A percentile compares a stretch with the other conserved stretches of the same genome.
Evolutionary conservation across 495 filamentous ascomycete species (phyloP).

Genomic region (Aspergillus funiculosus): DNA sequence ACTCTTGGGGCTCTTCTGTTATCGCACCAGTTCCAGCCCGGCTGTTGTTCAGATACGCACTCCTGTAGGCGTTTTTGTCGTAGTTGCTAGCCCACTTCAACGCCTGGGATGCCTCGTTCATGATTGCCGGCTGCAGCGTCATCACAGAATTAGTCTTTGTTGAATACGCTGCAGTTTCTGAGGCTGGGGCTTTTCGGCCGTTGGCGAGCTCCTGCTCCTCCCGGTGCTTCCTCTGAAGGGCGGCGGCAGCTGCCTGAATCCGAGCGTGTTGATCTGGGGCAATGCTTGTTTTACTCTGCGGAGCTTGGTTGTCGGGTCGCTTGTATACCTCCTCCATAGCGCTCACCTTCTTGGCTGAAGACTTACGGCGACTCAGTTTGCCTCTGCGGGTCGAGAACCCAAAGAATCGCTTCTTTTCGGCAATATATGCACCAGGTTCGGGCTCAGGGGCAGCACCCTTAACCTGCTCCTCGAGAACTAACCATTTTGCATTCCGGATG

Average conservation of each 20-base stretch:
- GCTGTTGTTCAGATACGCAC: slow-evolving; percentile 69
- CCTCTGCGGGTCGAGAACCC: slow-evolving; percentile 69
- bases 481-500: slow-evolving; percentile 77
- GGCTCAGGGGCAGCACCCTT: slow-evolving; percentile 86
- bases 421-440: slow-evolving; percentile 79
- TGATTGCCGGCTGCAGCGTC: slow-evolving; percentile 77
- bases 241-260: slow-evolving; percentile 82
- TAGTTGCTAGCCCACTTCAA: slow-evolving; percentile 81
- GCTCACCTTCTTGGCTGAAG: slow-evolving; percentile 49
- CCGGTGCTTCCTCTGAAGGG: slow-evolving; percentile 64
- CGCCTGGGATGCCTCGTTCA: slow-evolving; percentile 83
- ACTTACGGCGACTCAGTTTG: slow-evolving; percentile 62
- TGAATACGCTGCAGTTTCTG: slow-evolving; percentile 45
- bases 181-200: slow-evolving; percentile 23
- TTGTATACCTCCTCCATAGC: slow-evolving; percentile 49
- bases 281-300: slow-evolving; percentile 79
- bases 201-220: slow-evolving; percentile 48
- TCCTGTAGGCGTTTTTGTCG: slow-evolving; percentile 76
- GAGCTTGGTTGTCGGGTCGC: slow-evolving; percentile 41
- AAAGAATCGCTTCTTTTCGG: slow-evolving; percentile 89
- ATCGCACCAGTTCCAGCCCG: slow-evolving; percentile 59
- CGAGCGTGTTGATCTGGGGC: slow-evolving; percentile 86
- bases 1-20: slow-evolving; percentile 20
- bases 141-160: slow-evolving; percentile 87
- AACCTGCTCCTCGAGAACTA: slow-evolving; percentile 93